A percentile compares a stretch with the other conserved stretches of the same genome.
Evolutionary conservation across 2,329 filamentous ascomycete species (phyloP).

Genomic region (Ascochyta fabae): DNA sequence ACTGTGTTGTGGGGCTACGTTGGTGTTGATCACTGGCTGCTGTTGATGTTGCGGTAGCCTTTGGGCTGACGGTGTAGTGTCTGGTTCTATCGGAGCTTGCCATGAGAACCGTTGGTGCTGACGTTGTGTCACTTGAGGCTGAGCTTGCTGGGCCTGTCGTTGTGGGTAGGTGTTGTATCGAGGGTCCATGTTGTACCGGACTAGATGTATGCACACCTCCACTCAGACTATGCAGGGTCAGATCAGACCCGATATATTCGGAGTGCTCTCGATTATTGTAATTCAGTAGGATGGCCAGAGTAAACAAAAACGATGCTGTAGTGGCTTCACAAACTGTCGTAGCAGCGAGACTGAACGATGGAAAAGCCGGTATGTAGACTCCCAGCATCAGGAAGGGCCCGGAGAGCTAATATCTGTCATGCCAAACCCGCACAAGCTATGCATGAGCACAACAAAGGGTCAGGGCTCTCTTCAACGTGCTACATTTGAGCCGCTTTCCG

Average conservation of each 20-base stretch:
- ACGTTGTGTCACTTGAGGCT: conserved; percentile 17
- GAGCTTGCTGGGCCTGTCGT: conserved; percentile 24
- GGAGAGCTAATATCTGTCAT: conserved; percentile 37
- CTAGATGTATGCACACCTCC: not conserved
- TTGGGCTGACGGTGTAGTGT: not conserved
- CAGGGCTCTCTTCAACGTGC: conserved; percentile 18
- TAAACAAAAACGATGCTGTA: not conserved
- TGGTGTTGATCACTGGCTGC: conserved; percentile 7
- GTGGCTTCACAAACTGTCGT: conserved; percentile 1
- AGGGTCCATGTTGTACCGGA: conserved; percentile 29
- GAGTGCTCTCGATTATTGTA: not conserved
- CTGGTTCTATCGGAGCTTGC: conserved; percentile 13
- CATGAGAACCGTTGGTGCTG: conserved; percentile 23
- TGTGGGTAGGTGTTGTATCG: conserved; percentile 25
- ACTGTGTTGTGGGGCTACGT: conserved; percentile 17
- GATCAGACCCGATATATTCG: not conserved
- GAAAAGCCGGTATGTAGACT: conserved; percentile 12
- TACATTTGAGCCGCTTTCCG: conserved; percentile 31
- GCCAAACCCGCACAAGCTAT: conserved; percentile 32
- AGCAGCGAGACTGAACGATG: conserved; percentile 5
- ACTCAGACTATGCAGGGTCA: not conserved
- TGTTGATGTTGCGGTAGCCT: conserved; percentile 7
- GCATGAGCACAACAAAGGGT: conserved; percentile 33
- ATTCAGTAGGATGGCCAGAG: not conserved
- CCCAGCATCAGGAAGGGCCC: conserved; percentile 21